phyloP scores from a whole-genome alignment of 1,284 basidiomycete species.

The Chiua sp. region DNA sequence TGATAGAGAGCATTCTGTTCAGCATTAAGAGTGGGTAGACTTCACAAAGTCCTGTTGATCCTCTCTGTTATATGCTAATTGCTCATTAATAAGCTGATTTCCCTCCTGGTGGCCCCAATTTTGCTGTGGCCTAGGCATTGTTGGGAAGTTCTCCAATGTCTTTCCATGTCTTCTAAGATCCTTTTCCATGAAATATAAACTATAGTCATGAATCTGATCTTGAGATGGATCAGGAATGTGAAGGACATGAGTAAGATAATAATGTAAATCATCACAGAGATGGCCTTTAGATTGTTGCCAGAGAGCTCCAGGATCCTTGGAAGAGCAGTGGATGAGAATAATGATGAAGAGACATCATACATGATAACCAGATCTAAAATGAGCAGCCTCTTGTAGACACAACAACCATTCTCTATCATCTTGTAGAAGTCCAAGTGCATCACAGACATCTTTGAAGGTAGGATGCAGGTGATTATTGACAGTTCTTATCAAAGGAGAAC shows the following conservation, averaged over 20 bases:
- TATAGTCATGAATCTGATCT: conserved; percentile 43
- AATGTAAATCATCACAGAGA: conserved; percentile 39
- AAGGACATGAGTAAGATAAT: not conserved
- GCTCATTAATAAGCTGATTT: no score
- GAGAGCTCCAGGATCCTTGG: conserved; percentile 23
- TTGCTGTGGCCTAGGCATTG: conserved; percentile 34
- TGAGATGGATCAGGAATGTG: conserved; percentile 27
- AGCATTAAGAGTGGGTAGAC: no score
- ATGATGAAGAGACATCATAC: conserved; percentile 38
- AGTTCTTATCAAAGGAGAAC: no score
- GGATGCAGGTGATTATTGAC: conserved; percentile 5
- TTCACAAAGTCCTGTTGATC: no score
- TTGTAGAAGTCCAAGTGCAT: conserved; percentile 41
- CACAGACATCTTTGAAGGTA: conserved; percentile 37
- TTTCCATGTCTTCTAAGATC: no score
- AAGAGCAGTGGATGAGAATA: conserved; percentile 35
- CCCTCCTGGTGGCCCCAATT: no score
- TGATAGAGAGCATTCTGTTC: no score
- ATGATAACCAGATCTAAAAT: conserved; percentile 33
- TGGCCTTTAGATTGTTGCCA: conserved; percentile 11
- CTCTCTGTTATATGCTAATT: no score
- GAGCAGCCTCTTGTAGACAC: conserved; percentile 40
- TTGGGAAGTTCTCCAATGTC: conserved; percentile 31
- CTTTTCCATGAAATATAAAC: conserved; percentile 32
- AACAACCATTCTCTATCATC: conserved; percentile 42